phyloP scores from a whole-genome alignment of 768 basidiomycete species.

The Stropharia rugosoannulata region DNA sequence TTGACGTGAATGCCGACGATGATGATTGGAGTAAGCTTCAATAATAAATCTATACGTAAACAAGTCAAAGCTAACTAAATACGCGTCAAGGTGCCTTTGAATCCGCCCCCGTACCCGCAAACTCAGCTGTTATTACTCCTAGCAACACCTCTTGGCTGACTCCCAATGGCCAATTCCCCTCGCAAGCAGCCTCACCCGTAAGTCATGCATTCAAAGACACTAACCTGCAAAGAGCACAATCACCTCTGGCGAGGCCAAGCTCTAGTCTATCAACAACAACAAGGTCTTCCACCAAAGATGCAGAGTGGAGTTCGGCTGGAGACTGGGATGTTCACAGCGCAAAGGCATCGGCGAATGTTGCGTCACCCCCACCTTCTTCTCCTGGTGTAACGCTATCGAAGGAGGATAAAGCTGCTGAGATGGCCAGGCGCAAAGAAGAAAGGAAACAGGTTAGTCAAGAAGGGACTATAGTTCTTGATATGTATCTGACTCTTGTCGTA shows the following conservation, averaged over 20 bases:
- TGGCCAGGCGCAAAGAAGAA: constrained; percentile 90
- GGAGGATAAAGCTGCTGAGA: constrained; percentile 93
- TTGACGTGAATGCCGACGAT: constrained; percentile 90
- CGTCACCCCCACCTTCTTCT: constrained; percentile 13
- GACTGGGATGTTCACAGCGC: constrained; percentile 21
- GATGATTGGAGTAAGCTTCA: constrained; percentile 87
- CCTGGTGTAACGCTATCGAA: constrained; percentile 60
- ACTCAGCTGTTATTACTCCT: constrained; percentile 5
- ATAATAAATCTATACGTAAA: neutral
- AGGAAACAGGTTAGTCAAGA: constrained; percentile 68
- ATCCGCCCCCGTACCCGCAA: constrained; percentile 39
- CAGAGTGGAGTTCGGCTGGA: constrained; percentile 22
- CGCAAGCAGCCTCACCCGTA: neutral
- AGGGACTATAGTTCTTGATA: neutral
- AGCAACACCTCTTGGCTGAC: constrained; percentile 1
- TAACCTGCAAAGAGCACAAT: constrained; percentile 6
- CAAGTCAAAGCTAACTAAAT: neutral
- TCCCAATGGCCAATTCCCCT: neutral
- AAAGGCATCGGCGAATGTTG: neutral
- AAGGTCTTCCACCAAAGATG: constrained; percentile 16
- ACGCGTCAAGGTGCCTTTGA: constrained; percentile 68
- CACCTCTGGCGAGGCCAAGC: constrained; percentile 13
- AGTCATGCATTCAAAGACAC: neutral
- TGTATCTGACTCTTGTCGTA: neutral
- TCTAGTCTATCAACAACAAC: constrained; percentile 22